These are phyloP conservation scores for Diaporthe destruens DNA, from an alignment of 2,329 filamentous ascomycete genomes.

Conservation along the genomic window DNA sequence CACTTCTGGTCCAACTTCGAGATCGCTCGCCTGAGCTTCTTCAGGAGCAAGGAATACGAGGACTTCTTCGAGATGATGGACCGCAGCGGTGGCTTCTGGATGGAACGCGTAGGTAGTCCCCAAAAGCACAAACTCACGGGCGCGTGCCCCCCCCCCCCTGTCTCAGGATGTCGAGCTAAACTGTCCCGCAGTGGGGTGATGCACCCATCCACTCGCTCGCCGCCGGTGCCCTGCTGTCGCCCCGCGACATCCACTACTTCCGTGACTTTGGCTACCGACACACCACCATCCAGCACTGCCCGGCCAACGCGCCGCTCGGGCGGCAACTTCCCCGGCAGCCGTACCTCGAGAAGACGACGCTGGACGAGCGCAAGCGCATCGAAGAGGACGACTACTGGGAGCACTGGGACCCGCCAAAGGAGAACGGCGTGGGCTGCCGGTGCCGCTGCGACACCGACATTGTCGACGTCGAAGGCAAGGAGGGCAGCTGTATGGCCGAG, in stretches of 20 bases:
- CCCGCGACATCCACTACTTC: conserved; percentile 96
- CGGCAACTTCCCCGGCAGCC: conserved; percentile 85
- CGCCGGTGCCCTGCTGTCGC: conserved; percentile 85
- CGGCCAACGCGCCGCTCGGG: conserved; percentile 86
- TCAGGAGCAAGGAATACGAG: conserved; percentile 96
- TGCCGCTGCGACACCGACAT: conserved; percentile 98
- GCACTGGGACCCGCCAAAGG: conserved; percentile 84
- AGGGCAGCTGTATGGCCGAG: conserved; percentile 92
- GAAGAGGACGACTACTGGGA: conserved; percentile 99
- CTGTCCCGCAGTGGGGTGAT: conserved; percentile 86
- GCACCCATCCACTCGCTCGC: conserved; percentile 98
- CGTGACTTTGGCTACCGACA: conserved; percentile 98
- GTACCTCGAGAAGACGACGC: conserved; percentile 84
- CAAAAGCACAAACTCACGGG: background rate
- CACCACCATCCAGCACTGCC: conserved; percentile 98
- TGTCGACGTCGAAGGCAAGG: conserved; percentile 96
- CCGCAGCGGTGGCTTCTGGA: conserved; percentile 97
- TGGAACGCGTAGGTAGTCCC: conserved; percentile 81
- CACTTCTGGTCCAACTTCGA: conserved; percentile 99
- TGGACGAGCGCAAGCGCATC: conserved; percentile 83
- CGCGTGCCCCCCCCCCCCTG: conserved; percentile 1
- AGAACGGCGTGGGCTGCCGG: conserved; percentile 96
- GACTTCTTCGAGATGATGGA: conserved; percentile 99
- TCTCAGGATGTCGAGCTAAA: conserved; percentile 49
- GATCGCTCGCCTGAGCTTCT: conserved; percentile 94